Evolutionary conservation across 495 filamentous ascomycete genomes (phyloP), one percentile per base, ranked within the genome.

Genomic region (Xylaria bambusicola): DNA sequence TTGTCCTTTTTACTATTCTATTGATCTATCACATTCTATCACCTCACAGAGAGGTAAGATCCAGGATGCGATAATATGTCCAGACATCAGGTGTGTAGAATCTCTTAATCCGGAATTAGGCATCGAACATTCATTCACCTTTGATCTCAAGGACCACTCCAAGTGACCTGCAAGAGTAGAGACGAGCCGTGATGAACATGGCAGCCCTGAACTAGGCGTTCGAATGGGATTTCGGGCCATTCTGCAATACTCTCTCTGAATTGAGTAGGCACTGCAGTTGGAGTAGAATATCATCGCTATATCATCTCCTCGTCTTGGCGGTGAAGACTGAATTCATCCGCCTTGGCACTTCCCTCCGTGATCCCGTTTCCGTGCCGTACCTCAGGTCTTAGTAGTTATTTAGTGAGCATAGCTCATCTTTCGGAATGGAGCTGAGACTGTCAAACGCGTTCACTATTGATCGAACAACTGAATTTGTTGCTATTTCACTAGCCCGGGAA

Each of bases 291-390:
- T 65, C 60, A 44, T 61, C 41, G 53, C 57, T 33, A 27, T 62
- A 21, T 47, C n/a, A 52, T n/a, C 26, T 54, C 31, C 15, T 45
- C 42, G 6, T 59, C 66, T 68, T 68, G 63, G 62, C 63, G 60
- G 55, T 49, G 59, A 65, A 54, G 60, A 60, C 64, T 67, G 64
- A 65, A 65, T 67, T 60, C 44, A 67, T 63, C 62, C 62, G 26
- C 26, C 52, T 35, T 20, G 26, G 41, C 18, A 10, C 18, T 10
- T 38, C n/a, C 40, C 38, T 48, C 45, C 45, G 45, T 31, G 15
- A 3, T 5, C 23, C 7, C 21, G 2, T 10, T 10, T 29, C 27
- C 21, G 21, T 27, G 12, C 45, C 36, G 36, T 15, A 3, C 3
- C 23, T 3, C 4, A 8, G 4, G 17, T 18, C 6, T 20, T n/a